Percentiles rank a stretch among this genome's conserved stretches.
Conservation (phyloP, 202 grass and related monocot species). For the Brachypodium distachyon region DNA sequence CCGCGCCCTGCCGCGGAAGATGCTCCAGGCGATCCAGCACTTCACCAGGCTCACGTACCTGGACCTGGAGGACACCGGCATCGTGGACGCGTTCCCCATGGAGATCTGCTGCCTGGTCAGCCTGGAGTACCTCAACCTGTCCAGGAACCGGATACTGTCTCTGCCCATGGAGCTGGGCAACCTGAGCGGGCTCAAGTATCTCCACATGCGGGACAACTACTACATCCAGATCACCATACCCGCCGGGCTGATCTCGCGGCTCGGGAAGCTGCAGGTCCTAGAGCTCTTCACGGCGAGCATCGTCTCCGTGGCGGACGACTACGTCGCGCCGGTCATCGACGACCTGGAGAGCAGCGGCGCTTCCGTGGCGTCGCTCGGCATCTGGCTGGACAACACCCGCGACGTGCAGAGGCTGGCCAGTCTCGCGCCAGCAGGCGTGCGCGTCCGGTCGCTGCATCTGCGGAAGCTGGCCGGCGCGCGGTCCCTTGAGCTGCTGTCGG, state of each 20-base stretch:
- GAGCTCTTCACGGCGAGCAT: constrained; percentile 47
- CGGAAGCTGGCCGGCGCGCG: constrained; percentile 25
- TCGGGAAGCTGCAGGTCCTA: constrained; percentile 30
- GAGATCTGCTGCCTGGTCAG: constrained; percentile 38
- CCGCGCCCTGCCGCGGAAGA: constrained; percentile 25
- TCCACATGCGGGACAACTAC: constrained; percentile 43
- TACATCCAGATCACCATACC: constrained; percentile 54
- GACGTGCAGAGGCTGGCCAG: constrained; percentile 34
- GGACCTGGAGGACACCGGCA: constrained; percentile 39
- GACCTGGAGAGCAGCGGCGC: constrained; percentile 36
- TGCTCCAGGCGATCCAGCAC: constrained; percentile 34
- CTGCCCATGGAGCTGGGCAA: constrained; percentile 37
- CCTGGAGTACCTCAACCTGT: constrained; percentile 46
- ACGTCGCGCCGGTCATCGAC: constrained; percentile 35
- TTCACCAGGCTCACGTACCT: constrained; percentile 46
- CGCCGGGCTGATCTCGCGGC: constrained; percentile 24
- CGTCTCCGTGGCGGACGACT: constrained; percentile 45
- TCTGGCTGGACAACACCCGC: constrained; percentile 35
- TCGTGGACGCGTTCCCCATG: constrained; percentile 25
- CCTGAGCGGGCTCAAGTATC: constrained; percentile 36
- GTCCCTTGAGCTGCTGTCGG: constrained; percentile 26
- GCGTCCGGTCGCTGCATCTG: constrained; percentile 34
- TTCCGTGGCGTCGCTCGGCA: background rate
- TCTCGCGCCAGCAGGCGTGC: constrained; percentile 31
- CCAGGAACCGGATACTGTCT: constrained; percentile 33